Evolutionary conservation across 306 rosid species (phyloP).

Genomic region (Prinsepia uniflora): DNA sequence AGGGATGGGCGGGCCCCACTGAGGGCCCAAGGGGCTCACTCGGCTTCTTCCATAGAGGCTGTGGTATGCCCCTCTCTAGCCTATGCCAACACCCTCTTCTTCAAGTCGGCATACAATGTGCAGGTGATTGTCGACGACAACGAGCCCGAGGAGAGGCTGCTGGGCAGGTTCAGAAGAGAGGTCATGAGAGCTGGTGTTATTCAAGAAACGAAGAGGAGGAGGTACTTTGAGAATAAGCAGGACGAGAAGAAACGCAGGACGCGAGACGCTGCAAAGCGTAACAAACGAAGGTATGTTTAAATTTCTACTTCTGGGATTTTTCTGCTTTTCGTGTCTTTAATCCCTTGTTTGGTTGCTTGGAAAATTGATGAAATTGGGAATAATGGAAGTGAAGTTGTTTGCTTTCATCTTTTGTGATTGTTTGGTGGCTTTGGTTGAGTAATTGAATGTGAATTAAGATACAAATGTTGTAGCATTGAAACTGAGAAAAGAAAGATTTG

Average conservation of each 20-base stretch:
- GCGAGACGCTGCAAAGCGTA: slow-evolving; percentile 89
- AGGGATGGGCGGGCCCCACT: slow-evolving; percentile 22
- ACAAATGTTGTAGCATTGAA: neutral
- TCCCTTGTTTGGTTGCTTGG: neutral
- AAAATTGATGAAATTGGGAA: neutral
- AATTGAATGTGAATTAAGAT: neutral
- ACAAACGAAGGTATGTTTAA: slow-evolving; percentile 50
- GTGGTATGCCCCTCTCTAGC: slow-evolving; percentile 59
- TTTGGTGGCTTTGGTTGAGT: neutral
- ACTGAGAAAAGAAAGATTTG: neutral
- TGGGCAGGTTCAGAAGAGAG: slow-evolving; percentile 68
- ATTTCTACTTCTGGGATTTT: neutral
- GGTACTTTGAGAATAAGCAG: slow-evolving; percentile 59
- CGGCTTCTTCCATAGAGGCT: slow-evolving; percentile 33
- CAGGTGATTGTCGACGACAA: slow-evolving; percentile 64
- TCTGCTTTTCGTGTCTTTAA: neutral
- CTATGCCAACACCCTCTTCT: slow-evolving; percentile 44
- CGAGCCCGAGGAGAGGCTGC: slow-evolving; percentile 77
- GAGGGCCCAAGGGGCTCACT: slow-evolving; percentile 13
- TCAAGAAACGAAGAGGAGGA: slow-evolving; percentile 70
- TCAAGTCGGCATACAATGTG: slow-evolving; percentile 55
- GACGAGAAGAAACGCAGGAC: slow-evolving; percentile 69
- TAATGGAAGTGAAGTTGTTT: neutral
- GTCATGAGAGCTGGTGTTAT: slow-evolving; percentile 76
- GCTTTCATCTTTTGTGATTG: neutral